These are phyloP conservation scores for Kitagawia praeruptora DNA, from an alignment of 129 eudicot genomes.

Conservation along the genomic window DNA sequence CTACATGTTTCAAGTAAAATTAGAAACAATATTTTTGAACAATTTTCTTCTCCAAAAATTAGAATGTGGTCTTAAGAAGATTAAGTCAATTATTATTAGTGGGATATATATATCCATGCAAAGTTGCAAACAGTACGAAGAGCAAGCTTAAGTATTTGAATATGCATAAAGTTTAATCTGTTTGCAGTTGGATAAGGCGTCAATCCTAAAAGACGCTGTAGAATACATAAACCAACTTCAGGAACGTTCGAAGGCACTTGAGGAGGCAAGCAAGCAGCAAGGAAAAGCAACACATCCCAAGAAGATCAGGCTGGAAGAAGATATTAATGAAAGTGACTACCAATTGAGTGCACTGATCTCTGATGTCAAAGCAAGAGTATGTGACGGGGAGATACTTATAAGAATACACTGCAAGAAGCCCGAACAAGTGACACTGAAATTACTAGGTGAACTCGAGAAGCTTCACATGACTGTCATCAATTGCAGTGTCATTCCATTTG, in stretches of 20 bases:
- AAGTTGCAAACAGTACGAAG: not conserved
- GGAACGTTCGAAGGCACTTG: slow-evolving; percentile 35
- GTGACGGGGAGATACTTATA: slow-evolving; percentile 28
- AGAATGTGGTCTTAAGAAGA: too few relatives aligned
- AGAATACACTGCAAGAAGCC: slow-evolving; percentile 32
- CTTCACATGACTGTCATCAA: slow-evolving; percentile 32
- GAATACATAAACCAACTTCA: slow-evolving; percentile 45
- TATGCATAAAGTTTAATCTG: not conserved
- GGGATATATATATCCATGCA: not conserved
- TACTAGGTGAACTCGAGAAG: slow-evolving; percentile 32
- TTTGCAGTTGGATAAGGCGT: slow-evolving; percentile 50
- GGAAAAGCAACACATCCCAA: not conserved
- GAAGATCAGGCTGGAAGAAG: not conserved
- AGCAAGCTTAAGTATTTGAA: not conserved
- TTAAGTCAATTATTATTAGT: not conserved
- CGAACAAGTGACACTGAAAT: slow-evolving; percentile 21
- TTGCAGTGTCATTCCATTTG: slow-evolving; percentile 34
- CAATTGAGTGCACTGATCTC: not conserved
- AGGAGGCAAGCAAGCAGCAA: slow-evolving; percentile 19
- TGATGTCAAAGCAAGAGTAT: slow-evolving; percentile 27
- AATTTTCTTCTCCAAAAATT: not conserved
- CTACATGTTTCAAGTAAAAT: too few relatives aligned
- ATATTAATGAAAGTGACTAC: not conserved
- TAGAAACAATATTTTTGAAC: too few relatives aligned
- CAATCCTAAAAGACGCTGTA: slow-evolving; percentile 43